Base-by-base conservation (phyloP, 2,329 filamentous ascomycete species). In the Epichloe coenophiala region DNA sequence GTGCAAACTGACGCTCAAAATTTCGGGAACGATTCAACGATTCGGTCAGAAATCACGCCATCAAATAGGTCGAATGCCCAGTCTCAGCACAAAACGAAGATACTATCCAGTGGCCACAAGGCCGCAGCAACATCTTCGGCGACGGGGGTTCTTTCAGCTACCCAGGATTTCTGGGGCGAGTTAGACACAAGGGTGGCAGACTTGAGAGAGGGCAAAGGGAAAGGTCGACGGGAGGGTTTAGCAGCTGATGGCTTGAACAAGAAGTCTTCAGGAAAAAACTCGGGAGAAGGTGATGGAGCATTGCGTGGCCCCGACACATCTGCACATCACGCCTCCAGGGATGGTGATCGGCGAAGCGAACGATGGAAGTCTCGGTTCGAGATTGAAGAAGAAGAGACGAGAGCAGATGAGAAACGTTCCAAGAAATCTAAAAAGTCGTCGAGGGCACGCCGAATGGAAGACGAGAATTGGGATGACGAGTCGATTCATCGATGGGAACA, bases 391-490 rank as follows among this genome's bases (percentile, higher is more conserved):
- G 57, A 60, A 15, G 57, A 59, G 36, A 48, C 44, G 45, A 50
- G 23, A 17, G n/a, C 39, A 3, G 55, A 50, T 3, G 55, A 56
- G 5, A 53, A 50, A 41, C 60, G 61, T 47, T 45, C 53, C 5
- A 64, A 64, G 45, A 58, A 59, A 17, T 47, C 47, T 4, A 57
- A 59, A 45, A 64, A 59, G 33, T 21, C 45, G 27, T 54, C 55
- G 11, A 50, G 44, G 44, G 45, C 33, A 31, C 53, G 58, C 6
- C 57, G 53, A 15, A 38, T 46, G 5, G 19, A 60, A 2, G 62
- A 67, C 0, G 65, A 67, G 1, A 68, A 70, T 15, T 67, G 65
- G 55, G 66, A 71, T 13, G 71, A 72, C 7, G 68, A 68, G 13
- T 56, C 60, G 0, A 58, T 63, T 13, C 58, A 62, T 36, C 61